Evolutionary conservation across 2,329 filamentous ascomycete species (phyloP).

Genomic region (Chaetomium sp.): DNA sequence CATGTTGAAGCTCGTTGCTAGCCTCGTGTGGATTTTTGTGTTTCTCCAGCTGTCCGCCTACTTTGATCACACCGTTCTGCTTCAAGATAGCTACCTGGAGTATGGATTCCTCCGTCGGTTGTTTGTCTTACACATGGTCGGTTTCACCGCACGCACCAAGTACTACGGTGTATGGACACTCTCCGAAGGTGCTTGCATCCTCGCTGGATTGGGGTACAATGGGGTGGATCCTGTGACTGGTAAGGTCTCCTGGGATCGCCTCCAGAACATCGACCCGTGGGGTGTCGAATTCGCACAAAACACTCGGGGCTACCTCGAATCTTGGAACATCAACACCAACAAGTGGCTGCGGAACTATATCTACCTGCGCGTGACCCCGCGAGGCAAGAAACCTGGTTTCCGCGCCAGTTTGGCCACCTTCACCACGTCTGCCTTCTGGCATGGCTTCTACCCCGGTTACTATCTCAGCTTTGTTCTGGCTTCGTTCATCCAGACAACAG

Average conservation of each 20-base stretch:
- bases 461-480: slow-evolving; percentile 89
- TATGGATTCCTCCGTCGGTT: slow-evolving; percentile 72
- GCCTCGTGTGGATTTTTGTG: slow-evolving; percentile 75
- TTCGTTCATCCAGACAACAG: slow-evolving; percentile 86
- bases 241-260: slow-evolving; percentile 83
- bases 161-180: slow-evolving; percentile 97
- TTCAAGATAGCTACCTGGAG: slow-evolving; percentile 66
- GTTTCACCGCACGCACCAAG: slow-evolving; percentile 79
- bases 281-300: slow-evolving; percentile 90
- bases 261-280: slow-evolving; percentile 87
- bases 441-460: slow-evolving; percentile 96
- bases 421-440: slow-evolving; percentile 92
- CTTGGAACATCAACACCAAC: slow-evolving; percentile 99
- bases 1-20: slow-evolving; percentile 70
- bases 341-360: slow-evolving; percentile 95
- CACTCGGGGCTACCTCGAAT: slow-evolving; percentile 84
- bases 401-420: slow-evolving; percentile 93
- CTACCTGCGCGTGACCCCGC: slow-evolving; percentile 91
- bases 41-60: slow-evolving; percentile 73
- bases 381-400: slow-evolving; percentile 95
- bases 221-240: slow-evolving; percentile 84
- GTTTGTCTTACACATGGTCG: slow-evolving; percentile 81
- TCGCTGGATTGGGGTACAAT: slow-evolving; percentile 92
- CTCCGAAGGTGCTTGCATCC: slow-evolving; percentile 91
- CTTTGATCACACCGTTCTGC: slow-evolving; percentile 66